phyloP scores from a whole-genome alignment of 73 alveolate species.

The Tetrahymena borealis region DNA sequence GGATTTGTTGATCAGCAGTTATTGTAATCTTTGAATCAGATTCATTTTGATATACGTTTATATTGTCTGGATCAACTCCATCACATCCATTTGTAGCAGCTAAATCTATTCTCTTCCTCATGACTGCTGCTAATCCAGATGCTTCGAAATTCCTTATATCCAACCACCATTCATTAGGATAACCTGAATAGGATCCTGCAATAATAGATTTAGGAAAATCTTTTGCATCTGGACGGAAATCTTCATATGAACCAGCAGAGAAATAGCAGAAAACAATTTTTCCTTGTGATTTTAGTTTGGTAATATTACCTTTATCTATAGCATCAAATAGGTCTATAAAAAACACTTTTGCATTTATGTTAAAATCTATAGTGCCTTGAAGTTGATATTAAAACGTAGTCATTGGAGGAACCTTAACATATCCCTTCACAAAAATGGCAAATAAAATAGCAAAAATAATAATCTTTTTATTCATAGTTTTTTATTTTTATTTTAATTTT shows the following conservation, averaged over 20 bases:
- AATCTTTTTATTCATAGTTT: too few species aligned
- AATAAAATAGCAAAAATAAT: background rate
- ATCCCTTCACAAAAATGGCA: background rate
- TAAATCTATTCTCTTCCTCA: background rate
- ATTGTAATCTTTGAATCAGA: background rate
- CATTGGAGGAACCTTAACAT: background rate
- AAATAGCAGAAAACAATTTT: background rate
- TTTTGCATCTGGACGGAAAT: background rate
- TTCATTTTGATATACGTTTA: background rate
- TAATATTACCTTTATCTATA: background rate
- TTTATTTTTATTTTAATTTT: too few species aligned
- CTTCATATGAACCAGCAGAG: slow-evolving; percentile 7
- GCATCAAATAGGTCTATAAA: background rate
- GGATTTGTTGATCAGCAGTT: background rate
- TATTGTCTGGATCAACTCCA: slow-evolving; percentile 2
- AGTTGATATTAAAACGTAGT: background rate
- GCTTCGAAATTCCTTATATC: background rate
- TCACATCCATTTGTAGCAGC: background rate
- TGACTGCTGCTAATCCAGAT: background rate
- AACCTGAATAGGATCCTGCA: background rate
- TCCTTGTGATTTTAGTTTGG: background rate
- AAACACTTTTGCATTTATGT: background rate
- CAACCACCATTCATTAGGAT: background rate
- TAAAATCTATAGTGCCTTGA: background rate
- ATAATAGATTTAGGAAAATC: background rate